Base-by-base conservation (phyloP, 1,139 yeast genomes). In the Saccharomyces hybrid region DNA sequence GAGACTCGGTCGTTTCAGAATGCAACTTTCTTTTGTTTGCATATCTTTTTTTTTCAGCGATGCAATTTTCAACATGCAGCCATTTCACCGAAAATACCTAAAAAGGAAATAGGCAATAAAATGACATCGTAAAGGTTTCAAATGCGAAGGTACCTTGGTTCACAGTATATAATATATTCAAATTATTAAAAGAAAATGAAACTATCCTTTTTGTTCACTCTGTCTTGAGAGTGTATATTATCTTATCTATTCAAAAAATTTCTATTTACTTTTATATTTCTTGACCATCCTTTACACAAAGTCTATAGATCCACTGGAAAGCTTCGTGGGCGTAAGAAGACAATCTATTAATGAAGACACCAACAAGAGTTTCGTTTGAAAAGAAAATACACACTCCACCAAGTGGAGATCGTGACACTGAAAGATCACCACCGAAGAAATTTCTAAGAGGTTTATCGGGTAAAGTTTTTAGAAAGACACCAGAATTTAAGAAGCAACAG, bases 361-460 rank as follows among this genome's bases (percentile, higher is more conserved):
- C 66, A 13, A 56, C 57, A 5, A 51, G 56, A 41, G 38, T 53
- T 48, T 50, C 50, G 1, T 52, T 52, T 25, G 61, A 61, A 23
- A 65, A 66, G 52, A 60, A 57, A 26, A 50, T 64, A 7, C 71
- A 67, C 52, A 65, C 70, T 1, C 71, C 71, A 9, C 71, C 71
- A 27, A 66, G 67, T 51, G 55, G 59, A 6, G 64, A 59, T 32
- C 57, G 59, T 20, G 61, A 60, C 38, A 41, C 52, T 38, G 54
- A 53, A 28, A 55, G 49, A 20, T 50, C 59, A 5, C 58, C 59
- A 1, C 57, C 62, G 2, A 52, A 60, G 2, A 66, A 67, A 50
- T 56, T 64, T 28, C 51, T 66, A 5, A 64, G 60, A 51, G 57
- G 64, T 31, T 48, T 67, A 2, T 63, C 70, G 5, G 65, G 65